phyloP scores from a whole-genome alignment of 129 eudicot species.

The Artemisia tridentata region DNA sequence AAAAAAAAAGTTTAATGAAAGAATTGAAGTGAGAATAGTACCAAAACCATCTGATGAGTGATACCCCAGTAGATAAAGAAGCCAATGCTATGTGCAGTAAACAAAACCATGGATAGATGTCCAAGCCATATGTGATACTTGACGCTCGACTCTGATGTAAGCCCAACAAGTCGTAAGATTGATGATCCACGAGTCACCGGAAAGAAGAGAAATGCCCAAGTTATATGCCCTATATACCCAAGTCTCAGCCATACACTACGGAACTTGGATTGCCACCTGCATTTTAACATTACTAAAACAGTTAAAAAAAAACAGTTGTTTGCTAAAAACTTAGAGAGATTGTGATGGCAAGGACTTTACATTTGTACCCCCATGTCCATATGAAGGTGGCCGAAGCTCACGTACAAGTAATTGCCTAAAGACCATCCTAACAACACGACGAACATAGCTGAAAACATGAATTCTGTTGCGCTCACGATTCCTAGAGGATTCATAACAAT shows the following conservation, averaged over 20 bases:
- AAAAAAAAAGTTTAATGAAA: neutral
- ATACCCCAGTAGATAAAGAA: conserved; percentile 61
- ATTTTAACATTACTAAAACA: neutral
- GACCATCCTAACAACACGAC: conserved; percentile 61
- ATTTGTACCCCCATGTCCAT: conserved; percentile 45
- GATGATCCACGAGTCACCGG: conserved; percentile 83
- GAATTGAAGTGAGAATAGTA: conserved; percentile 17
- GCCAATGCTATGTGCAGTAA: conserved; percentile 51
- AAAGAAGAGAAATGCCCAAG: conserved; percentile 69
- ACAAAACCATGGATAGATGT: conserved; percentile 56
- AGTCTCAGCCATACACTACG: conserved; percentile 62
- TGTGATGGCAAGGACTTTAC: conserved; percentile 16
- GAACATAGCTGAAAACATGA: conserved; percentile 54
- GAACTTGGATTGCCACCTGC: conserved; percentile 61
- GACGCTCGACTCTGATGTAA: conserved; percentile 73
- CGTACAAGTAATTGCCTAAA: conserved; percentile 48
- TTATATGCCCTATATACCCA: conserved; percentile 63
- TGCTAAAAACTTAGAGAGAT: neutral
- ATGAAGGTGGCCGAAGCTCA: conserved; percentile 53
- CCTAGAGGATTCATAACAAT: conserved; percentile 69
- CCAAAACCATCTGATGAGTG: conserved; percentile 49
- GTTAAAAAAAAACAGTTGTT: neutral
- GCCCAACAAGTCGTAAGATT: conserved; percentile 65
- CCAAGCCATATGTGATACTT: conserved; percentile 90
- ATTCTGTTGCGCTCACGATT: conserved; percentile 52